Evolutionary conservation across 257 asterid species (phyloP).

Genomic region (Plantago major): DNA sequence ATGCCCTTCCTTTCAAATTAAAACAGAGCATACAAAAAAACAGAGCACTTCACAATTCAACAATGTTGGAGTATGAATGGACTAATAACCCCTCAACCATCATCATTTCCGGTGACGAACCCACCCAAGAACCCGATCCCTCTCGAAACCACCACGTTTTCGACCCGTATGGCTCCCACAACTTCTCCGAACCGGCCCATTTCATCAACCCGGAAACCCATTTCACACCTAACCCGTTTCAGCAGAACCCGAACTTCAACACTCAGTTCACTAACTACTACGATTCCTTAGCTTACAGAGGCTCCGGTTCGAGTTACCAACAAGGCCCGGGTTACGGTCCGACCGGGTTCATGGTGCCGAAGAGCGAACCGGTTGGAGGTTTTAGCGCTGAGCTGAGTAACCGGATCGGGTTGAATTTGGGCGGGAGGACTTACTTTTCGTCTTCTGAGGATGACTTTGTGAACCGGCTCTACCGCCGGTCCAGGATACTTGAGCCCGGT

Average conservation of each 20-base stretch:
- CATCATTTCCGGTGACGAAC: slow-evolving; percentile 64
- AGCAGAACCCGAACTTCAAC: slow-evolving; percentile 22
- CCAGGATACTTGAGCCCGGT: slow-evolving; percentile 70
- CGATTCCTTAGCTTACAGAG: slow-evolving; percentile 36
- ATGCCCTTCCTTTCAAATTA: neutral
- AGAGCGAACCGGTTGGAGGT: slow-evolving; percentile 59
- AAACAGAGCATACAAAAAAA: neutral
- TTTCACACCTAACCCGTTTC: slow-evolving; percentile 30
- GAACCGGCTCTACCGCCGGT: slow-evolving; percentile 93
- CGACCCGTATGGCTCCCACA: slow-evolving; percentile 45
- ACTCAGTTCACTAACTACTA: slow-evolving; percentile 30
- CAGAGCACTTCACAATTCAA: neutral
- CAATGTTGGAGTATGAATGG: slow-evolving; percentile 94
- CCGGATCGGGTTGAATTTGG: slow-evolving; percentile 75
- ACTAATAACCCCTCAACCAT: slow-evolving; percentile 46
- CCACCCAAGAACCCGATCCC: slow-evolving; percentile 39
- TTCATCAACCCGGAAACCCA: slow-evolving; percentile 46
- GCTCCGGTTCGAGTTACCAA: slow-evolving; percentile 17
- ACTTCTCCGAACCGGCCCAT: slow-evolving; percentile 27
- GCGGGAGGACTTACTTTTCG: slow-evolving; percentile 85
- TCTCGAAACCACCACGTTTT: slow-evolving; percentile 37
- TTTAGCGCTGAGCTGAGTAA: slow-evolving; percentile 35
- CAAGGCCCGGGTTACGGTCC: slow-evolving; percentile 45
- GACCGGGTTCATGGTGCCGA: slow-evolving; percentile 58
- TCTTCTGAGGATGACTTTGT: slow-evolving; percentile 91